Percentiles rank a stretch among this genome's conserved stretches.
Evolutionary conservation across 305 asterid species (phyloP).

Genomic region (Stenogyne calaminthoides): DNA sequence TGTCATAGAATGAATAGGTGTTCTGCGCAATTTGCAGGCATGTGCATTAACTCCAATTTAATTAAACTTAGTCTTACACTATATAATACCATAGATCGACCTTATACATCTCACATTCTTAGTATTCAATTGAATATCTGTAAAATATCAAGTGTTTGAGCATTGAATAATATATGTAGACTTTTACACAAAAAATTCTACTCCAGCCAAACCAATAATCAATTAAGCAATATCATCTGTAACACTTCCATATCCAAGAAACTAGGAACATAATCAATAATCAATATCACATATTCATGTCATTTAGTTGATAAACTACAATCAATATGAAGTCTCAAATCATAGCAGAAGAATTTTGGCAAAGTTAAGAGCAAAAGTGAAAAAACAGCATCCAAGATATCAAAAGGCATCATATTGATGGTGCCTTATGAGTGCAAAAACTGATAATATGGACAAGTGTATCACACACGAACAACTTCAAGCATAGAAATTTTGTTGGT

Average conservation of each 20-base stretch:
- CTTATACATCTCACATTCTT: neutral
- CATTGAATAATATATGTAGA: neutral
- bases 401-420: neutral
- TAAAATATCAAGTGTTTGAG: neutral
- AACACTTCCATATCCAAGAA: neutral
- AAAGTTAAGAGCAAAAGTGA: neutral
- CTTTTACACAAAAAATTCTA: neutral
- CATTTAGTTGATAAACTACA: neutral
- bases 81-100: neutral
- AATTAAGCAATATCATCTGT: neutral
- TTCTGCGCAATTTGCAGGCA: neutral
- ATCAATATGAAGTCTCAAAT: neutral
- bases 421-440: neutral
- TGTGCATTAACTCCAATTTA: neutral
- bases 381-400: neutral
- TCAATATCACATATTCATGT: neutral
- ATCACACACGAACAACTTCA: neutral
- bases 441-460: neutral
- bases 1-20: neutral
- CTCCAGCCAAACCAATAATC: slow-evolving; percentile 2
- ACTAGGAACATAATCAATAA: neutral
- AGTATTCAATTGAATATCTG: neutral
- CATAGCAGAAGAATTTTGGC: neutral
- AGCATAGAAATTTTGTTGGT: neutral
- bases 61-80: neutral